Base-by-base conservation (phyloP, 2,329 filamentous ascomycete species). In the Aureobasidium mangrovei region DNA sequence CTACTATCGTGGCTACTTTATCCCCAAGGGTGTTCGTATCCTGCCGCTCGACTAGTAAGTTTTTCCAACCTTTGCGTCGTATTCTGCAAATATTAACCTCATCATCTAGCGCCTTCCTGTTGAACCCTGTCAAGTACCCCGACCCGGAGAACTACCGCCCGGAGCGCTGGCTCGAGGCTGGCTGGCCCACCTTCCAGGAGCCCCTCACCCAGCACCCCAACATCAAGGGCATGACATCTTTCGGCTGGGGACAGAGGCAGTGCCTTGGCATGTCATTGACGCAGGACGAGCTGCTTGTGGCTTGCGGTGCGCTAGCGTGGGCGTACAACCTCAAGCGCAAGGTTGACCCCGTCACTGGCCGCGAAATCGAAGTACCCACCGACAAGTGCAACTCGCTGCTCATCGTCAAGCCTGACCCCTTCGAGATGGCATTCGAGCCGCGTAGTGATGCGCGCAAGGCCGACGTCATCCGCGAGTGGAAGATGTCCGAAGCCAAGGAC, bases 171-270 rank as follows among this genome's bases (percentile, higher is more conserved):
- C 73, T 86, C 8, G 77, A 83, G 59, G 67, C 77, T n/a, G 70
- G 69, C 24, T 85, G 77, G 74, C 82, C 82, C 0, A 83, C 82
- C 0, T 85, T 78, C 69, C 78, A 83, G 62, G 81, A 80, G 62
- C 82, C 82, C 0, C 74, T 85, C n/a, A 76, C 76, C 2, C 74
- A 76, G 54, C 84, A 79, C 61, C 82, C 83, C 12, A 82, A 78
- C 65, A 77, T 85, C 63, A 79, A 81, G 59, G 76, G 76, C 36
- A 81, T 84, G 77, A 78, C 82, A 58, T 82, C 78, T 0, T 85
- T 85, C 61, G 82, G 82, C 29, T 84, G 76, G 72, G 82, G 82
- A 33, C 79, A 81, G 41, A 75, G 82, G 58, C 76, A 77, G 10
- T 85, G 82, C 60, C 74, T 83, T 4, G 82, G 81, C 4, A 78